Percentiles rank a stretch among this genome's conserved stretches.
These are phyloP conservation scores for Saccharum spontaneum DNA, from an alignment of 176 grass and related monocot genomes.

Conservation along the genomic window DNA sequence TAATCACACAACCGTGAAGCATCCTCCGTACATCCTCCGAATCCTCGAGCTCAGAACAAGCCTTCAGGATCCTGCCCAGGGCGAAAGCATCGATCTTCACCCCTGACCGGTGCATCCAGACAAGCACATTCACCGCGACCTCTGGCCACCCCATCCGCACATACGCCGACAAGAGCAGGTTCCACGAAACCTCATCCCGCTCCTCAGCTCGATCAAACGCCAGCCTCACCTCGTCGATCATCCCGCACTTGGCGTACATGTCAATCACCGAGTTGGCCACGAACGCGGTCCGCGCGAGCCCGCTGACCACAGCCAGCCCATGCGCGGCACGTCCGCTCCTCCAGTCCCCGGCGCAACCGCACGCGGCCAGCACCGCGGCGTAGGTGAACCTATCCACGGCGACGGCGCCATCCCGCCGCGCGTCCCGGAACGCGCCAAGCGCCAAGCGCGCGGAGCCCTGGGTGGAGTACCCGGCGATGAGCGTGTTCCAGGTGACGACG, in stretches of 20 bases:
- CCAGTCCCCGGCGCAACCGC: slow-evolving; percentile 26
- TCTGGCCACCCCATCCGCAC: slow-evolving; percentile 59
- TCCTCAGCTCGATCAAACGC: slow-evolving; percentile 75
- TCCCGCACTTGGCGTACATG: slow-evolving; percentile 74
- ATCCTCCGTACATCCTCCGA: slow-evolving; percentile 59
- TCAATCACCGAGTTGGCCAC: slow-evolving; percentile 69
- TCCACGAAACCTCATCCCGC: slow-evolving; percentile 69
- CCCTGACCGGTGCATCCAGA: slow-evolving; percentile 79
- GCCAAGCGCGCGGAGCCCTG: slow-evolving; percentile 3
- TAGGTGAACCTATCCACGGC: slow-evolving; percentile 50
- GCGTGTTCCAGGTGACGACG: slow-evolving; percentile 58
- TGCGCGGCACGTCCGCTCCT: slow-evolving; percentile 47
- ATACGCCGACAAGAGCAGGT: slow-evolving; percentile 58
- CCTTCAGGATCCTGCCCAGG: slow-evolving; percentile 61
- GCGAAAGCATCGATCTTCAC: slow-evolving; percentile 64
- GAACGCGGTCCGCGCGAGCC: slow-evolving; percentile 43
- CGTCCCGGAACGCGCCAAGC: slow-evolving; percentile 43
- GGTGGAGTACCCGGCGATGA: slow-evolving; percentile 52
- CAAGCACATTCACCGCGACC: slow-evolving; percentile 64
- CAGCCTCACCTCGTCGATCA: slow-evolving; percentile 73
- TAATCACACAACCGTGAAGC: slow-evolving; percentile 74
- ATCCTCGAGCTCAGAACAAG: slow-evolving; percentile 48
- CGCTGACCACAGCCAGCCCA: slow-evolving; percentile 56
- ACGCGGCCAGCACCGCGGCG: slow-evolving; percentile 32
- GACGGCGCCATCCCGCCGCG: slow-evolving; percentile 13